These are phyloP conservation scores for Arbutus unedo DNA, from an alignment of 148 eudicot species.

Conservation along the genomic window DNA sequence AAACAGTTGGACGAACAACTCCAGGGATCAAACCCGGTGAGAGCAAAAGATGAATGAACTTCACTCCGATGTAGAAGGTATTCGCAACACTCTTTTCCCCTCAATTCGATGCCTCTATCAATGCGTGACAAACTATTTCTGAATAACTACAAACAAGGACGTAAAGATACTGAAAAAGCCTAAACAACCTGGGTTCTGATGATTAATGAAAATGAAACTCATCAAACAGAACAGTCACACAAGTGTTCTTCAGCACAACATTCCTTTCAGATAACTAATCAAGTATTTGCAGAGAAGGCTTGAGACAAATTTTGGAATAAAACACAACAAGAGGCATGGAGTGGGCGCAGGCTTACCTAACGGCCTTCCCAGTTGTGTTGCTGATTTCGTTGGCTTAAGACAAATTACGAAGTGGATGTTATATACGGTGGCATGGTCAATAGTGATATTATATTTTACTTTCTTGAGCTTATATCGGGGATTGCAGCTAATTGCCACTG, in stretches of 20 bases:
- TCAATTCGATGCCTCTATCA: slow-evolving; percentile 6
- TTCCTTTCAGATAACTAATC: background rate
- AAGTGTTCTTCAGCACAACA: background rate
- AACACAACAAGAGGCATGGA: too few species aligned
- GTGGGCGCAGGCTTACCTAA: too few species aligned
- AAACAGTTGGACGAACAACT: background rate
- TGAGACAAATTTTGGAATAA: too few species aligned
- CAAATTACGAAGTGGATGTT: background rate
- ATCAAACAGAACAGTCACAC: background rate
- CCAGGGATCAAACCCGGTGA: background rate
- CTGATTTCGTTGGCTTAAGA: background rate
- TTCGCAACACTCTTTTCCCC: background rate
- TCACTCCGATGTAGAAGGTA: background rate
- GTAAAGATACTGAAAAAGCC: background rate
- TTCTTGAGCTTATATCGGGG: too few species aligned
- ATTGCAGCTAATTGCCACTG: background rate
- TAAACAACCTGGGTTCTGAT: background rate
- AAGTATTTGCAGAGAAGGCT: too few species aligned
- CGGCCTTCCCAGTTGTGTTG: too few species aligned
- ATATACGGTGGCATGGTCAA: background rate
- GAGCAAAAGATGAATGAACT: background rate
- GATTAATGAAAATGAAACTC: background rate
- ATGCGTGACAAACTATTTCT: background rate
- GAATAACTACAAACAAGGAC: background rate
- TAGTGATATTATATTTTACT: background rate